These are phyloP conservation scores for Yamadazyma atlantica DNA, from an alignment of 1,139 yeast genomes.

Conservation along the genomic window DNA sequence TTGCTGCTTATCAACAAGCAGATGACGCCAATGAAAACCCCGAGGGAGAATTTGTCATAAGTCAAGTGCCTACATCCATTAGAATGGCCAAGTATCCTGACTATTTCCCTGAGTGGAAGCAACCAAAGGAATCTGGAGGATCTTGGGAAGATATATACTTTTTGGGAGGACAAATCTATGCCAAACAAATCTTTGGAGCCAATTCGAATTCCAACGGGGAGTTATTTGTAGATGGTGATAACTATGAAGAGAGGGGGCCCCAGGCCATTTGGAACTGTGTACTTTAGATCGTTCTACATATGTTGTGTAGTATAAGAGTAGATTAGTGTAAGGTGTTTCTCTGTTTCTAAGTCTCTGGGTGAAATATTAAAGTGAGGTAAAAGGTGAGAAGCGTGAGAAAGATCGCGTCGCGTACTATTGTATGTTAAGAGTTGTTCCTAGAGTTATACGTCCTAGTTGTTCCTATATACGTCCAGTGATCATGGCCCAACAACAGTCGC, in stretches of 20 bases:
- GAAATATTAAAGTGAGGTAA: not conserved
- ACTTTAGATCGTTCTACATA: slow-evolving; percentile 7
- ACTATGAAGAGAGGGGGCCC: slow-evolving; percentile 82
- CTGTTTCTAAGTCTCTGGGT: too few relatives aligned
- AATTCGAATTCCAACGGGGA: slow-evolving; percentile 62
- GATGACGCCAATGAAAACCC: slow-evolving; percentile 30
- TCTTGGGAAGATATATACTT: slow-evolving; percentile 70
- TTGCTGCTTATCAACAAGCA: slow-evolving; percentile 45
- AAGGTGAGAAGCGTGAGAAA: not conserved
- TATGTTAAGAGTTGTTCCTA: slow-evolving; percentile 1
- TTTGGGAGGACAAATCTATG: slow-evolving; percentile 84
- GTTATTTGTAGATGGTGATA: slow-evolving; percentile 67
- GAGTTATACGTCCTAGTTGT: not conserved
- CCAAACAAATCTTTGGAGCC: slow-evolving; percentile 75
- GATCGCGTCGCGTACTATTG: not conserved
- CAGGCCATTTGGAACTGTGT: slow-evolving; percentile 54
- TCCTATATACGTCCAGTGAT: not conserved
- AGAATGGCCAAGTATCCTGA: slow-evolving; percentile 76
- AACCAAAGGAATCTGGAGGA: slow-evolving; percentile 57
- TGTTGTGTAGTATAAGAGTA: not conserved
- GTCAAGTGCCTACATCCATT: slow-evolving; percentile 77
- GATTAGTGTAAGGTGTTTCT: not conserved
- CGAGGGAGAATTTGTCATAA: slow-evolving; percentile 27
- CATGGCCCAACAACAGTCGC: slow-evolving; percentile 41
- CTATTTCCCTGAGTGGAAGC: slow-evolving; percentile 95